Evolutionary conservation across 2,329 filamentous ascomycete genomes (phyloP), one percentile per base, ranked within the genome.

Genomic region (Diaporthe amygdali): DNA sequence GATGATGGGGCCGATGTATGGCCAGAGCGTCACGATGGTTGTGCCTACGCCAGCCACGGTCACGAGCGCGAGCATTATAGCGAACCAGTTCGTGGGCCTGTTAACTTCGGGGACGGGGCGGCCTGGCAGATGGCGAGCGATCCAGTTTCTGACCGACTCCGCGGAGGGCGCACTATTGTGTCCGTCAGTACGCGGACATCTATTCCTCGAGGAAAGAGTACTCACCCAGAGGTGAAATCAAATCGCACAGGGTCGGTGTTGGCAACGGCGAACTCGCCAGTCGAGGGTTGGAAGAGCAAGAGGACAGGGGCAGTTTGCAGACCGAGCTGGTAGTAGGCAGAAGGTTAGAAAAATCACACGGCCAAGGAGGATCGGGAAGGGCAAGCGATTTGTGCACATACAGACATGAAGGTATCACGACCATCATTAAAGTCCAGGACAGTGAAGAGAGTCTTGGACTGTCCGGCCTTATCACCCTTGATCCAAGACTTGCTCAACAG

Each of bases 251-350:
- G 94, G 20, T 93, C 89, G 66, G 85, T 82, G 69, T 92, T 90
- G 55, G 89, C 78, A 75, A 90, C 92, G 66, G 96, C 95, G 81
- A 94, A 89, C 32, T 94, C 92, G 22, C 96, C 96, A 69, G 87
- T 83, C 6, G 95, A 98, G 30, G 96, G 94, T 73, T 90, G 94
- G 86, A 96, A 98, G 75, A 97, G 85, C 54, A 98, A 85, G 52
- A 99, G 87, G 47, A 98, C 92, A 1, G 96, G 96, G 8, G 96
- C 96, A 56, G 96, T 98, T 91, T 97, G 94, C 51, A 99, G 91
- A 82, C 93, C 92, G 76, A 98, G 89, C 96, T 98, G 76, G 20
- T 46, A 5, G 12, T 7, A 25, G 39, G 17, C 15, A 15, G 17
- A 17, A n/a, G 8, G 61, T 73, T 55, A 73, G 69, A 39, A 46